phyloP scores from a whole-genome alignment of 1,284 basidiomycete species.

The Melampsora larici-populina region DNA sequence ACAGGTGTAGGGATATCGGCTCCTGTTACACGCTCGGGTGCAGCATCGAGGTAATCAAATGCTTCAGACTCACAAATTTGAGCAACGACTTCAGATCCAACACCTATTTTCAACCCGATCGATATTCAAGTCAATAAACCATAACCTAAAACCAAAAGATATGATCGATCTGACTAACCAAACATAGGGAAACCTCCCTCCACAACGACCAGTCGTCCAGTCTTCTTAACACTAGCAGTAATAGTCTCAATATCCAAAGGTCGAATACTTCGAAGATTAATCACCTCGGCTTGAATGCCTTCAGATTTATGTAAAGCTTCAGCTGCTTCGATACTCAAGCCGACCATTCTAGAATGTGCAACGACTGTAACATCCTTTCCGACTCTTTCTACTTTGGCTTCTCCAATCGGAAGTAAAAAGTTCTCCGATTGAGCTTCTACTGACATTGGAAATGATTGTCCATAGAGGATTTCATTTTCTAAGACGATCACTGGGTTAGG shows the following conservation, averaged over 20 bases:
- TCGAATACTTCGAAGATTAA: slow-evolving; percentile 92
- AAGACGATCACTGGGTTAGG: slow-evolving; percentile 98
- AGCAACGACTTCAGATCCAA: slow-evolving; percentile 50
- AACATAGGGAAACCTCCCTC: slow-evolving; percentile 99
- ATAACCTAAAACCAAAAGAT: slow-evolving; percentile 53
- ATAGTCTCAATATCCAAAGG: slow-evolving; percentile 97
- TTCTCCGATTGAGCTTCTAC: slow-evolving; percentile 90
- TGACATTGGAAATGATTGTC: slow-evolving; percentile 92
- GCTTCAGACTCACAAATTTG: slow-evolving; percentile 78
- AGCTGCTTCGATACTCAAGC: slow-evolving; percentile 86
- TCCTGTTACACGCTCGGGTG: slow-evolving; percentile 94
- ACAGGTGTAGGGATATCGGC: slow-evolving; percentile 93
- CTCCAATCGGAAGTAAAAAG: slow-evolving; percentile 89
- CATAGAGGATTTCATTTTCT: slow-evolving; percentile 99
- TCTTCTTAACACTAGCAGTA: slow-evolving; percentile 94
- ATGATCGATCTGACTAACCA: slow-evolving; percentile 59
- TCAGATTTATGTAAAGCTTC: slow-evolving; percentile 84
- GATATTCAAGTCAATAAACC: slow-evolving; percentile 85
- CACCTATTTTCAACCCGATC: slow-evolving; percentile 66
- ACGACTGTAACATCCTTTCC: slow-evolving; percentile 94
- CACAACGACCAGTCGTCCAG: slow-evolving; percentile 78
- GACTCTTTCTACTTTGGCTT: slow-evolving; percentile 90
- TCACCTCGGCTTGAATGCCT: slow-evolving; percentile 93
- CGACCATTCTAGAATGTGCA: slow-evolving; percentile 94
- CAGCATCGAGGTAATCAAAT: slow-evolving; percentile 95